Conservation (phyloP, 306 rosid genomes). For the Aeschynomene evenia region DNA sequence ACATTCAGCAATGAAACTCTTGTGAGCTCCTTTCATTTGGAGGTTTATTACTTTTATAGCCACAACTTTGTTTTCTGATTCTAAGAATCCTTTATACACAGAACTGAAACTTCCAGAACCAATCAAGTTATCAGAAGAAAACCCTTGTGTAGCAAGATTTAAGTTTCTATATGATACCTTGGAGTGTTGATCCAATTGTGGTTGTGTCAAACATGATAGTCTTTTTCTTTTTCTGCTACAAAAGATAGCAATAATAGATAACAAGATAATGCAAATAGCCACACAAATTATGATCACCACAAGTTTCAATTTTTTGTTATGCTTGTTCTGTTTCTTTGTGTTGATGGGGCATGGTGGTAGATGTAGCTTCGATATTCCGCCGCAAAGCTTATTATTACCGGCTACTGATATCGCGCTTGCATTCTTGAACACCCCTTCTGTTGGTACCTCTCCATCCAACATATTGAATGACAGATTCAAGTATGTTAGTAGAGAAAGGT, state of each 20-base stretch:
- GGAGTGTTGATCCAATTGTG: not conserved
- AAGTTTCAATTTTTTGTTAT: not conserved
- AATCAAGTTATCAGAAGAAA: slow-evolving; percentile 17
- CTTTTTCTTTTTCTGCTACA: not conserved
- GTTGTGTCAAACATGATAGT: not conserved
- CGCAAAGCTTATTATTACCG: not conserved
- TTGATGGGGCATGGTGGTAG: not conserved
- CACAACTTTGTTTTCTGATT: not conserved
- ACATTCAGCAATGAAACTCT: slow-evolving; percentile 11
- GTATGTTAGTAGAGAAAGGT: not conserved
- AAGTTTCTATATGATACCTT: slow-evolving; percentile 21
- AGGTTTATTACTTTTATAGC: slow-evolving; percentile 23
- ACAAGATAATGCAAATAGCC: not conserved
- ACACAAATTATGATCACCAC: not conserved
- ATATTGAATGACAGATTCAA: not conserved
- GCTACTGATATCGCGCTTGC: not conserved
- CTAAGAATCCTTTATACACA: slow-evolving; percentile 24
- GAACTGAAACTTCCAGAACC: slow-evolving; percentile 29
- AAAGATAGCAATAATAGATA: not conserved
- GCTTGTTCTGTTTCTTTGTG: not conserved
- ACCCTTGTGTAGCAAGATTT: slow-evolving; percentile 13
- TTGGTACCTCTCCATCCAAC: slow-evolving; percentile 9
- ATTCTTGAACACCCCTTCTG: not conserved
- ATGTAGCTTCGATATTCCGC: not conserved
- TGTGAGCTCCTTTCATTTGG: not conserved